Percentiles rank a stretch among this genome's conserved stretches.
Evolutionary conservation across 805 yeast species (phyloP).

Genomic region (Cyberlindnera mrakii): DNA sequence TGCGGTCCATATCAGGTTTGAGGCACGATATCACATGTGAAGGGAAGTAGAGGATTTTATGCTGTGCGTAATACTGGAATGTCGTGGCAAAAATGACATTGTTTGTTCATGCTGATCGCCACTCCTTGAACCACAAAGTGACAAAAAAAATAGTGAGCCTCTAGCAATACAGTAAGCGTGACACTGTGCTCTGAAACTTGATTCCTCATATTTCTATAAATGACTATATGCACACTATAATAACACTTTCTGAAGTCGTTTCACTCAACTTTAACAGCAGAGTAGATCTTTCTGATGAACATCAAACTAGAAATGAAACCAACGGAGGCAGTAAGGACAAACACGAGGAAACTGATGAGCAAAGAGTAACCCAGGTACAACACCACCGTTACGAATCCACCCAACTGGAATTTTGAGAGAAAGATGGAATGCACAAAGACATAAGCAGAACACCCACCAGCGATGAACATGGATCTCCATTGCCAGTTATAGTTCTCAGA

Average conservation of each 20-base stretch:
- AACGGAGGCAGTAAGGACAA: constrained; percentile 80
- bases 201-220: no score
- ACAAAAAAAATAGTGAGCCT: no score
- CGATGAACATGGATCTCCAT: constrained; percentile 83
- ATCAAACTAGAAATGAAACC: constrained; percentile 73
- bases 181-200: no score
- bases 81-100: no score
- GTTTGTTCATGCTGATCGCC: no score
- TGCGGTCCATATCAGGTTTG: no score
- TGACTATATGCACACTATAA: no score
- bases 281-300: constrained; percentile 74
- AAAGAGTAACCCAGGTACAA: constrained; percentile 80
- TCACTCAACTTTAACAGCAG: constrained; percentile 80
- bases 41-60: no score
- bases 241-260: neutral
- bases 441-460: constrained; percentile 86
- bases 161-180: no score
- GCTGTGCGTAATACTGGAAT: no score
- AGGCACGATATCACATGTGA: no score
- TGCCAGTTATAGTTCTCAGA: constrained; percentile 96
- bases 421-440: constrained; percentile 78
- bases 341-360: constrained; percentile 62
- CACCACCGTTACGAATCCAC: constrained; percentile 69
- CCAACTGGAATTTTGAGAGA: constrained; percentile 62
- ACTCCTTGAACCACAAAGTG: no score